Base-by-base conservation (phyloP, 2,329 filamentous ascomycete species). In the Fusarium subglutinans region DNA sequence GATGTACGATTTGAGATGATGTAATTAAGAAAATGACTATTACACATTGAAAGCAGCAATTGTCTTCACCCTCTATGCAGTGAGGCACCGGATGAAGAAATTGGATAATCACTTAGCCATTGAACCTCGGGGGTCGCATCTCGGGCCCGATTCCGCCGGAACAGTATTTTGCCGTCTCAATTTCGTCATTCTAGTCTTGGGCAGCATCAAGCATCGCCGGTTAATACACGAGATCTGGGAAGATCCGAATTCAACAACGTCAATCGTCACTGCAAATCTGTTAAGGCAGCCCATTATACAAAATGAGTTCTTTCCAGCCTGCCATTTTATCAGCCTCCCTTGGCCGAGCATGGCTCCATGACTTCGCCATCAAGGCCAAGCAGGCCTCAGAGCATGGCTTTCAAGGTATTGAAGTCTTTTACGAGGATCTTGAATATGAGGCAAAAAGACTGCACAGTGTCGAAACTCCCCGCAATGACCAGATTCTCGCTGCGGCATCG, bases 261-360 rank as follows among this genome's bases (percentile, higher is more conserved):
- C 33, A 1, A 15, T 35, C 33, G 33, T 35, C 33, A 8, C 33
- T 35, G 33, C 33, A 35, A 35, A 35, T 35, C 33, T 35, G 33
- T 35, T 8, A 35, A 35, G 33, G 6, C 33, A 35, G 33, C 7
- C 33, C 6, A 35, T 37, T 10, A 1, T 18, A 9, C 35, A 9
- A 12, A 14, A 68, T 68, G 63, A 13, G 35, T 11, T 22, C 45
- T 13, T 68, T 41, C 7, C 28, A 26, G 8, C 63, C 65, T 3
- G 65, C 65, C 8, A 68, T 68, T 2, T 7, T 68, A 8, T 68
- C 65, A 1, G 65, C 40, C 9, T 68, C 65, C 1, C 65, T 68
- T 10, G 65, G 65, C 22, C 53, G 65, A 38, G 65, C 65, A 26
- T 68, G 65, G 65, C 20, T 67, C 5, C 65, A 68, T 40, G 41